Evolutionary conservation across 177 flowering plant genomes (phyloP).

Genomic region (Vitis hybrid): DNA sequence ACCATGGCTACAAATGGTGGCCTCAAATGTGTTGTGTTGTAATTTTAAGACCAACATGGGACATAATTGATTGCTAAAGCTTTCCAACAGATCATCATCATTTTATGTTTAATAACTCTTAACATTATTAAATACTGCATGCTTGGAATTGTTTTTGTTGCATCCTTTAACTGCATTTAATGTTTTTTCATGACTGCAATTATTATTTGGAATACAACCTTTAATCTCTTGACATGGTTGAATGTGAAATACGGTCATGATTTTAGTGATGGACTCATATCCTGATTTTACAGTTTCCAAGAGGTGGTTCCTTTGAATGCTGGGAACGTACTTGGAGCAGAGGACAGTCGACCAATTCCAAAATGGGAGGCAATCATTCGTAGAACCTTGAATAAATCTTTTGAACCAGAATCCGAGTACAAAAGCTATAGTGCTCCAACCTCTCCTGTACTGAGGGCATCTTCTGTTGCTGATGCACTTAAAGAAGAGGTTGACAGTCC

Average conservation of each 20-base stretch:
- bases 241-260: not conserved
- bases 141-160: no score
- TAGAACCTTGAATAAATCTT: slow-evolving; percentile 66
- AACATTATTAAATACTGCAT: no score
- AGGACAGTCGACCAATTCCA: slow-evolving; percentile 72
- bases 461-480: slow-evolving; percentile 59
- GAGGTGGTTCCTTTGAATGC: slow-evolving; percentile 96
- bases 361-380: slow-evolving; percentile 95
- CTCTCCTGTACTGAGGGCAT: slow-evolving; percentile 74
- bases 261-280: slow-evolving; percentile 1
- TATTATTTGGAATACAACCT: not conserved
- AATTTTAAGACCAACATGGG: not conserved
- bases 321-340: slow-evolving; percentile 95
- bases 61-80: not conserved
- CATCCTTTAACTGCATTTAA: no score
- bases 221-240: not conserved
- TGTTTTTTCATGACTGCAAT: no score
- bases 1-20: not conserved
- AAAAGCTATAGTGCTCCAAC: slow-evolving; percentile 87
- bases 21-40: not conserved
- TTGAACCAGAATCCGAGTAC: slow-evolving; percentile 55
- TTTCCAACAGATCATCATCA: not conserved
- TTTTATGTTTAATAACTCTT: not conserved
- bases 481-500: slow-evolving; percentile 41
- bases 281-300: slow-evolving; percentile 59